These are phyloP conservation scores for Beauveria rudraprayagi DNA, from an alignment of 2,329 filamentous ascomycete genomes.

Conservation along the genomic window DNA sequence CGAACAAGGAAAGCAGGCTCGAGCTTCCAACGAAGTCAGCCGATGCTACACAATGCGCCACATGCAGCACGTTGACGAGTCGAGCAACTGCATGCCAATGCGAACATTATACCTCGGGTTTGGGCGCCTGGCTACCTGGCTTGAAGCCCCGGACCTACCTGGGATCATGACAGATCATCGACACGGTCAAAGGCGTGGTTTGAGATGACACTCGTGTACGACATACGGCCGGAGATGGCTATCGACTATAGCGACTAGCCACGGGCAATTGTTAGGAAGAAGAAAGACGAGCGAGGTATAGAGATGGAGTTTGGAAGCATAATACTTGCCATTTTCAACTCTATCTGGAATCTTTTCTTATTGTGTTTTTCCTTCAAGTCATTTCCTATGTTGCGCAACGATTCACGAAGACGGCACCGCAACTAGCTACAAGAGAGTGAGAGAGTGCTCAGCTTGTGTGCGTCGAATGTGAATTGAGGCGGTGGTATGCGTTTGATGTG, in stretches of 20 bases:
- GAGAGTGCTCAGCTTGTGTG: not conserved
- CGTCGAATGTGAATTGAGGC: not conserved
- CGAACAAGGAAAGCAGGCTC: not conserved
- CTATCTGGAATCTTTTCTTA: not conserved
- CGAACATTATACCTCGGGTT: too few species aligned
- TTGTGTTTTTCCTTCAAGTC: conserved; percentile 9
- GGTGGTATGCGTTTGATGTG: not conserved
- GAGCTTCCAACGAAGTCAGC: not conserved
- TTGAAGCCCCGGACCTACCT: not conserved
- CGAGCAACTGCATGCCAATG: not conserved
- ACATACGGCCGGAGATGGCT: not conserved
- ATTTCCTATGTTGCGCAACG: conserved; percentile 5
- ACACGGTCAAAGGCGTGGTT: not conserved
- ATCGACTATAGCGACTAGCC: not conserved
- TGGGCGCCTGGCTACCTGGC: not conserved
- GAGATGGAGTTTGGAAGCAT: not conserved
- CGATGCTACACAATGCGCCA: not conserved
- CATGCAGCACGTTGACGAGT: not conserved
- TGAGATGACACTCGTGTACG: not conserved
- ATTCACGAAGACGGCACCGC: not conserved
- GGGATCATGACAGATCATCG: not conserved
- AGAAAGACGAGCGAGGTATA: not conserved
- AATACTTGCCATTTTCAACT: not conserved
- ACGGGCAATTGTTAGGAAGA: not conserved
- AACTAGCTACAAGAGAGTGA: not conserved